Conservation (phyloP, 139 green algal species). For the Chlorella sp. region DNA sequence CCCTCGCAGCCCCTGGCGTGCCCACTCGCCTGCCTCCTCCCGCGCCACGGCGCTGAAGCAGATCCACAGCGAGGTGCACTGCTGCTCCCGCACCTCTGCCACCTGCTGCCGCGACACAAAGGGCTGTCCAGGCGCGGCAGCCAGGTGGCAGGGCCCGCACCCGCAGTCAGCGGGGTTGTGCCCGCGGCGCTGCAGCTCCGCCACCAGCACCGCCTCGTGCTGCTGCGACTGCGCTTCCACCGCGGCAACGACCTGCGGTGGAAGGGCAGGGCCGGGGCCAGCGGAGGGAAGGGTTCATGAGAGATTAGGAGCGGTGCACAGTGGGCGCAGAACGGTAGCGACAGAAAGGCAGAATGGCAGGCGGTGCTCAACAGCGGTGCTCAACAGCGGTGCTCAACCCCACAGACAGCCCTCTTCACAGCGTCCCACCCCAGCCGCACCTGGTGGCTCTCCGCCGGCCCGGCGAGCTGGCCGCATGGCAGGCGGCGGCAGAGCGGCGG, state of each 20-base stretch:
- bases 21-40: no score
- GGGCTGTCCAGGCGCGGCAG: neutral
- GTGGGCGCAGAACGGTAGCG: no score
- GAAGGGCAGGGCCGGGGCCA: no score
- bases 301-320: neutral
- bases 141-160: neutral
- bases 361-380: no score
- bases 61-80: no score
- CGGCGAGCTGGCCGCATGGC: neutral
- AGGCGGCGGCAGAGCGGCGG: neutral
- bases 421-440: neutral
- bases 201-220: neutral
- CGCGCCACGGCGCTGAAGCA: no score
- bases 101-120: neutral
- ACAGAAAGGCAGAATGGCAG: no score
- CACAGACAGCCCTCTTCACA: no score
- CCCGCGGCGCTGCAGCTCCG: no score
- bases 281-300: no score
- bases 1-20: no score
- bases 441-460: neutral
- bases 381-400: no score
- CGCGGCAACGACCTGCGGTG: neutral
- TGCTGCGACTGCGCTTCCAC: neutral
- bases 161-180: neutral
- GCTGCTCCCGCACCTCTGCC: neutral